Evolutionary conservation across 2,329 filamentous ascomycete species (phyloP).

Genomic region (Colletotrichum eremochloae): DNA sequence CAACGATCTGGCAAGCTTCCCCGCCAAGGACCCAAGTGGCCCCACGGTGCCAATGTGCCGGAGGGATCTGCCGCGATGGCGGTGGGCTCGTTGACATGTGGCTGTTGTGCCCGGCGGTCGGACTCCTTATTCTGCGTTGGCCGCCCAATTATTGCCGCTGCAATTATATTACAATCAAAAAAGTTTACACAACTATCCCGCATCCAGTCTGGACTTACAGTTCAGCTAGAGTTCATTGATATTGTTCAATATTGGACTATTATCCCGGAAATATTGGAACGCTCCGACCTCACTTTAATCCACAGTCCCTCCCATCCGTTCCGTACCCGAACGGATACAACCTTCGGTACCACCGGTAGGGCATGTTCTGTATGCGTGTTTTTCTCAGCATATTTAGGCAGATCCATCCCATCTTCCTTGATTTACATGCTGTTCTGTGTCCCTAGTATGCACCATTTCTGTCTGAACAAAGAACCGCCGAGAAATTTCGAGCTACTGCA

Average conservation of each 20-base stretch:
- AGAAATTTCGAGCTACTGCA: constrained; percentile 5
- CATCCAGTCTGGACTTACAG: background rate
- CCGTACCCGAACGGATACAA: background rate
- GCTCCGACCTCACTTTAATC: constrained; percentile 18
- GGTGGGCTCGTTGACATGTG: background rate
- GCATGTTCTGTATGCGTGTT: background rate
- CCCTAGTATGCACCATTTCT: background rate
- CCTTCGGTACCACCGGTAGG: background rate
- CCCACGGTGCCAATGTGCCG: constrained; percentile 8
- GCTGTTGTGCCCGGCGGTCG: background rate
- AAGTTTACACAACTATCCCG: background rate
- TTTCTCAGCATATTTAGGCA: background rate
- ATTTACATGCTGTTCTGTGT: background rate
- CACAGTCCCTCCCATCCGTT: background rate
- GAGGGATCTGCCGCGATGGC: constrained; percentile 6
- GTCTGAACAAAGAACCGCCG: background rate
- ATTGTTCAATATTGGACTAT: constrained; percentile 4
- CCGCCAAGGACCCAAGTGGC: background rate
- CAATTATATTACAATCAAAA: background rate
- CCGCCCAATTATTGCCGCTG: background rate
- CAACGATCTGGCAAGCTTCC: constrained; percentile 6
- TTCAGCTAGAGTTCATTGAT: background rate
- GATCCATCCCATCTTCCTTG: background rate
- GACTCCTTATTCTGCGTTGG: background rate
- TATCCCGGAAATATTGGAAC: constrained; percentile 1